Percentiles rank a stretch among this genome's conserved stretches.
Conservation (phyloP, 306 rosid species). For the Senna tora region DNA sequence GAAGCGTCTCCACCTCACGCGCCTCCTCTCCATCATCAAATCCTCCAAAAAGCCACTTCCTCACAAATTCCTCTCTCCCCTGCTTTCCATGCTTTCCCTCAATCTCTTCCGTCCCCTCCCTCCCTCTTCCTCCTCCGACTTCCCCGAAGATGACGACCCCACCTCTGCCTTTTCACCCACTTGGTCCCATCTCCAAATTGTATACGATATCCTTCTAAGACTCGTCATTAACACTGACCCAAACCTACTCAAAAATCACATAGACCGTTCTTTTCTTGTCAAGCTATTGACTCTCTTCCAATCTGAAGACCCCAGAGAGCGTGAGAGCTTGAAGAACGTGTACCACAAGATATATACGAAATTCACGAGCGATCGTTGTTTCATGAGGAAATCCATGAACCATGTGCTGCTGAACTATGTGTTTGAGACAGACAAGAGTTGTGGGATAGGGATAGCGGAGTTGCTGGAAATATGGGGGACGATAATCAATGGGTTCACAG, state of each 20-base stretch:
- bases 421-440: constrained; percentile 63
- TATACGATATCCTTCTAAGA: constrained; percentile 68
- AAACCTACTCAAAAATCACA: constrained; percentile 38
- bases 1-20: constrained; percentile 62
- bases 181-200: constrained; percentile 76
- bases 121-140: constrained; percentile 41
- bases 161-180: constrained; percentile 46
- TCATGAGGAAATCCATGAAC: constrained; percentile 81
- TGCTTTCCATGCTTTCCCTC: constrained; percentile 59
- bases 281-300: constrained; percentile 66
- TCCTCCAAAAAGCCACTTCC: constrained; percentile 53
- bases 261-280: constrained; percentile 56
- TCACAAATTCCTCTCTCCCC: constrained; percentile 48
- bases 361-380: constrained; percentile 57
- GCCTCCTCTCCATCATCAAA: constrained; percentile 57
- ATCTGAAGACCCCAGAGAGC: constrained; percentile 81
- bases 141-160: constrained; percentile 71
- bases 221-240: constrained; percentile 55
- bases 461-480: constrained; percentile 95
- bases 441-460: constrained; percentile 79
- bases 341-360: constrained; percentile 71
- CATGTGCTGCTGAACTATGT: constrained; percentile 65
- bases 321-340: constrained; percentile 71
- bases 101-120: constrained; percentile 83
- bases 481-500: constrained; percentile 80